Evolutionary conservation across 2,329 filamentous ascomycete species (phyloP).

Genomic region (Nigrograna mackinnonii): DNA sequence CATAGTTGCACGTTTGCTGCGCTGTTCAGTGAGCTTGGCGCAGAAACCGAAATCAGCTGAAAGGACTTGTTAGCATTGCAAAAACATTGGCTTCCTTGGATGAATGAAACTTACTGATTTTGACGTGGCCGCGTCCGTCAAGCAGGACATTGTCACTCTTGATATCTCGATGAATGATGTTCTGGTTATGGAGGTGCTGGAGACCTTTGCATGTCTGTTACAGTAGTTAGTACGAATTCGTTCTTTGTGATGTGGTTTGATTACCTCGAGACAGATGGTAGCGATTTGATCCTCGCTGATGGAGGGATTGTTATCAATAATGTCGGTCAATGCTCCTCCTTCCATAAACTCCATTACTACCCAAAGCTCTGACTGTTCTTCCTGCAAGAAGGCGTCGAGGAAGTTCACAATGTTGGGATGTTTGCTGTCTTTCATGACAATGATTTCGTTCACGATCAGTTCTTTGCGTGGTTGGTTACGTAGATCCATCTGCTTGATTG

Average conservation of each 20-base stretch:
- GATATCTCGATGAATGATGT: constrained; percentile 98
- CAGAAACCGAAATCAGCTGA: constrained; percentile 99
- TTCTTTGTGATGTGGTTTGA: constrained; percentile 22
- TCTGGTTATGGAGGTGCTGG: constrained; percentile 91
- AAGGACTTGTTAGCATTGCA: constrained; percentile 13
- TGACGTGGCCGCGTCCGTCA: constrained; percentile 92
- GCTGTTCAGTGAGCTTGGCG: constrained; percentile 95
- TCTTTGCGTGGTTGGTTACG: constrained; percentile 97
- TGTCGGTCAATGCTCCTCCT: constrained; percentile 93
- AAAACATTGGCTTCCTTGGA: constrained; percentile 24
- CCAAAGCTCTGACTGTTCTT: constrained; percentile 96
- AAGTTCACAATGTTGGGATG: constrained; percentile 99
- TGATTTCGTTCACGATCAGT: constrained; percentile 98
- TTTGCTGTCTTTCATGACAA: constrained; percentile 99
- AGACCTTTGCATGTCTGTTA: constrained; percentile 88
- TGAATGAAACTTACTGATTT: constrained; percentile 80
- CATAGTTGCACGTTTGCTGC: constrained; percentile 98
- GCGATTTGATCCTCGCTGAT: constrained; percentile 98
- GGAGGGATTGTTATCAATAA: constrained; percentile 95
- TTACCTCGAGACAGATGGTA: constrained; percentile 93
- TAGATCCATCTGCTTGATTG: constrained; percentile 99
- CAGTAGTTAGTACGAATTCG: constrained; percentile 7
- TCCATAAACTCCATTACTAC: constrained; percentile 99
- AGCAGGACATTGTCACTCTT: constrained; percentile 98
- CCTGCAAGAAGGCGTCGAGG: constrained; percentile 92